Evolutionary conservation across 768 basidiomycete genomes (phyloP).

Genomic region (Phylloporus arenicola): DNA sequence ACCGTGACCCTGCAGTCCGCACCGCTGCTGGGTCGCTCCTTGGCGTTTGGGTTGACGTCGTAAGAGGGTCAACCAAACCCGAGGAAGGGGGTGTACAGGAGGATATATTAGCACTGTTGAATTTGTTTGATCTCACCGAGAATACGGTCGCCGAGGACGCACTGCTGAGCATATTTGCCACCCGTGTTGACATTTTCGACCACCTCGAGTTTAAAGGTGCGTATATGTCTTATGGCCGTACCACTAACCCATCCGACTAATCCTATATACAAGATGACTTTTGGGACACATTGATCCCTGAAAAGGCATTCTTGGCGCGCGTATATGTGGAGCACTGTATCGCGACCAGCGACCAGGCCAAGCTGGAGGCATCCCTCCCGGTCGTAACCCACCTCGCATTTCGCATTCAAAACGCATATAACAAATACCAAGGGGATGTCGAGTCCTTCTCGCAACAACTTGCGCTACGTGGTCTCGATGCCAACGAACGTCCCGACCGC

Average conservation of each 20-base stretch:
- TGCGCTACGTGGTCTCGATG: slow-evolving; percentile 25
- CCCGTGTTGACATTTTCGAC: slow-evolving; percentile 60
- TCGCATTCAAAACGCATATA: slow-evolving; percentile 65
- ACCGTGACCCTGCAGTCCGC: slow-evolving; percentile 72
- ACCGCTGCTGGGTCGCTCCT: slow-evolving; percentile 69
- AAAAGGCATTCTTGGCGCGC: slow-evolving; percentile 75
- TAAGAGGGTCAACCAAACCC: slow-evolving; percentile 30
- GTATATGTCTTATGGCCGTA: slow-evolving; percentile 15
- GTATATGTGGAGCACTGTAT: slow-evolving; percentile 79
- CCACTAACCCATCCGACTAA: background rate
- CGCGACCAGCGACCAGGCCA: slow-evolving; percentile 50
- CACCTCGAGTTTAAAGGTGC: slow-evolving; percentile 64
- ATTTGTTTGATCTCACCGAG: slow-evolving; percentile 55
- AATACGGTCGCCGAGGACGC: slow-evolving; percentile 68
- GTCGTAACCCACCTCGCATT: slow-evolving; percentile 82
- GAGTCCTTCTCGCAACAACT: slow-evolving; percentile 38
- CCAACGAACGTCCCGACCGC: slow-evolving; percentile 33
- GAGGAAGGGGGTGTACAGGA: slow-evolving; percentile 35
- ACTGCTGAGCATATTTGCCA: slow-evolving; percentile 64
- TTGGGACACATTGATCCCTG: slow-evolving; percentile 67
- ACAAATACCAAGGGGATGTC: slow-evolving; percentile 46
- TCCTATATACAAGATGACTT: slow-evolving; percentile 49
- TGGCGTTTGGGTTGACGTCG: slow-evolving; percentile 67
- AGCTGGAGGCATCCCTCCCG: slow-evolving; percentile 68
- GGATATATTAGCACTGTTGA: slow-evolving; percentile 45